A percentile compares a stretch with the other conserved stretches of the same genome.
phyloP scores from a whole-genome alignment of 1,139 yeast genomes.

The Magnusiomyces magnusii region DNA sequence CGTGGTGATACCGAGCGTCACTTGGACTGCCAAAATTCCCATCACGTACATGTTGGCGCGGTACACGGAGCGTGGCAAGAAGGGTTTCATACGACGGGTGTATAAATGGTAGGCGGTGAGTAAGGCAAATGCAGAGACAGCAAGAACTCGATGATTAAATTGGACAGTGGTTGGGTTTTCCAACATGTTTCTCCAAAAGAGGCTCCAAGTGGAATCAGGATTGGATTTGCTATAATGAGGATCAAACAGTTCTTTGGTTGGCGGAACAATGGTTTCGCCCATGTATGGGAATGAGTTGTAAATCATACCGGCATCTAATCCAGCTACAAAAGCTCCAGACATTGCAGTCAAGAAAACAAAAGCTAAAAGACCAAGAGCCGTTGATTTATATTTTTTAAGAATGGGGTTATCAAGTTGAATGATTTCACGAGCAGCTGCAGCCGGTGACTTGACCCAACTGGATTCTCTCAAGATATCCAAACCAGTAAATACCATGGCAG shows the following conservation, averaged over 20 bases:
- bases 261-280: constrained; percentile 74
- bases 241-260: constrained; percentile 64
- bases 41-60: constrained; percentile 57
- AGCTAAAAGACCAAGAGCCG: constrained; percentile 50
- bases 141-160: constrained; percentile 79
- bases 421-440: constrained; percentile 43
- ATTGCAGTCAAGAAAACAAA: constrained; percentile 82
- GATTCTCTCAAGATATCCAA: constrained; percentile 73
- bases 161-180: constrained; percentile 98
- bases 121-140: constrained; percentile 69
- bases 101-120: constrained; percentile 57
- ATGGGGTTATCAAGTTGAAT: constrained; percentile 52
- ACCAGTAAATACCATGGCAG: constrained; percentile 89
- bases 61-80: constrained; percentile 55
- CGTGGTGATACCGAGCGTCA: constrained; percentile 76
- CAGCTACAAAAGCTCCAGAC: constrained; percentile 98
- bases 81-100: constrained; percentile 41
- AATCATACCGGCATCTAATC: constrained; percentile 93
- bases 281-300: constrained; percentile 95
- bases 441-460: constrained; percentile 56
- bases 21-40: constrained; percentile 81
- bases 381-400: constrained; percentile 47
- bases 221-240: constrained; percentile 49
- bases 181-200: constrained; percentile 84
- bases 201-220: constrained; percentile 38